A percentile compares a stretch with the other conserved stretches of the same genome.
phyloP scores from a whole-genome alignment of 345 rosid species.

The Aegle marmelos region DNA sequence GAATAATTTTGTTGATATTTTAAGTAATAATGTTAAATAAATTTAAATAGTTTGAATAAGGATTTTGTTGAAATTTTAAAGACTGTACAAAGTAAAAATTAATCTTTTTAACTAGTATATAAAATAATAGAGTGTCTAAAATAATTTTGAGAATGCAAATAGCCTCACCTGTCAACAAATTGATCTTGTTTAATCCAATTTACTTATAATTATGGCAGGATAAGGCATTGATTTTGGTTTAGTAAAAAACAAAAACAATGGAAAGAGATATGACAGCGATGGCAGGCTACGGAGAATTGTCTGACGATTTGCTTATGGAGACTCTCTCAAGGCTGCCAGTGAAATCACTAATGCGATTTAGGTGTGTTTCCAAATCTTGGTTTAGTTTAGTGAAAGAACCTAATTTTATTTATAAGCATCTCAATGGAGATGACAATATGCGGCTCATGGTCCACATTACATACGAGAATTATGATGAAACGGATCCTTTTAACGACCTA shows the following conservation, averaged over 20 bases:
- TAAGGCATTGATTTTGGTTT: not conserved
- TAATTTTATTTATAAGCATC: not conserved
- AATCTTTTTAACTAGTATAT: too few species aligned
- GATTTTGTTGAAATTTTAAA: too few species aligned
- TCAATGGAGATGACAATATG: not conserved
- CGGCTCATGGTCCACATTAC: not conserved
- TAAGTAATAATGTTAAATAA: too few species aligned
- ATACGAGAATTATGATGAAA: too few species aligned
- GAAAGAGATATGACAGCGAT: not conserved
- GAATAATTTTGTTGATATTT: too few species aligned
- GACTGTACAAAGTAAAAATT: too few species aligned
- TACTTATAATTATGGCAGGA: not conserved
- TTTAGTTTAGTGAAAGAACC: not conserved
- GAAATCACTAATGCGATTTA: conserved; percentile 15
- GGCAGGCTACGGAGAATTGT: not conserved
- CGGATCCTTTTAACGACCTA: too few species aligned
- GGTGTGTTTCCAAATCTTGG: conserved; percentile 16
- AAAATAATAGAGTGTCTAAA: too few species aligned
- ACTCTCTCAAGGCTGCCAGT: conserved; percentile 9
- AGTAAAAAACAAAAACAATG: not conserved
- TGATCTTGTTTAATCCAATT: too few species aligned
- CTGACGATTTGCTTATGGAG: not conserved
- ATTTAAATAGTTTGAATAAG: too few species aligned
- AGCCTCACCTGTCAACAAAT: too few species aligned
- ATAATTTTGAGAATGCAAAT: too few species aligned